Base-by-base conservation (phyloP, 257 asterid species). In the Solanum arcanum region DNA sequence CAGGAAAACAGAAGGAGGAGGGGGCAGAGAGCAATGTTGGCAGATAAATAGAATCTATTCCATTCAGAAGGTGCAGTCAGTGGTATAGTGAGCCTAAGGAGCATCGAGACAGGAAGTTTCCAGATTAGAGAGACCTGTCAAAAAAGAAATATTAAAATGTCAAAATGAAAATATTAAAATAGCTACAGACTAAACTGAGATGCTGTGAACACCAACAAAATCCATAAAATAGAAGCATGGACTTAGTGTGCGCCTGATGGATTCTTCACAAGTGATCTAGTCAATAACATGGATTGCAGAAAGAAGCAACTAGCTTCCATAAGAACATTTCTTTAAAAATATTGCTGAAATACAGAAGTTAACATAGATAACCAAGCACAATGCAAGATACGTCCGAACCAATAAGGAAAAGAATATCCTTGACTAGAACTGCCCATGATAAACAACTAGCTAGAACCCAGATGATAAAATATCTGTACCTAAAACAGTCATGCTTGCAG, bases 11-110 rank as follows among this genome's bases (percentile, higher is more conserved):
- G 41, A 86, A 97, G 95, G 85, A 94, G 96, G 31, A 97, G 95
- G 62, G 99, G 99, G 70, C 97, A 94, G 72, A 97, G 92, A 83
- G 93, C 96, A 31, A 96, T 87, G 73, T 95, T 97, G 86, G 98
- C 94, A 76, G 99, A 96, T 60, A 90, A 96, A 85, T 93, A 97
- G 80, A 93, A 95, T 91, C 98, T 90, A 93, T 93, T 97, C 99
- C 99, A 97, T 83, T 94, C 88, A 23, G 92, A 90, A 41, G 95
- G 97, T 68, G 97, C 94, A 83, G 94, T 89, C 83, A 92, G 93
- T 13, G 99, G 99, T 90, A 97, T 90, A 20, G 98, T 95, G 89
- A 96, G 98, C 87, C 94, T 96, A 82, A 97, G 92, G 87, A 96
- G 96, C 62, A 90, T 84, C 9, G 94, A 90, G 86, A 97, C 96